Percentiles rank a stretch among this genome's conserved stretches.
Evolutionary conservation across 352 stramenopile genomes (phyloP).

Genomic region (Phytophthora europaea): DNA sequence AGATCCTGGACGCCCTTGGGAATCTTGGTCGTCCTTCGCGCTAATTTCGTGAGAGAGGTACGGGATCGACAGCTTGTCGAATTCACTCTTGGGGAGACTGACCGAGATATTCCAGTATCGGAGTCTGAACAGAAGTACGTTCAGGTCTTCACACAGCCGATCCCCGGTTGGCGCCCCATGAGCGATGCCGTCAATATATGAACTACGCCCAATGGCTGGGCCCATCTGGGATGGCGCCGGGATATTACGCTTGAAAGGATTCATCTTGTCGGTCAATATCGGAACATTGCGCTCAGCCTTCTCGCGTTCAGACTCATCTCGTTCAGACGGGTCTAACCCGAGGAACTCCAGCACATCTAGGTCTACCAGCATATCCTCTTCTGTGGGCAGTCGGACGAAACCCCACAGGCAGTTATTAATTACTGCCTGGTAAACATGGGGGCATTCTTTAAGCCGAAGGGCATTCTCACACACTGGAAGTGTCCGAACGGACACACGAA

Average conservation of each 20-base stretch:
- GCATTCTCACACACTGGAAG: constrained; percentile 12
- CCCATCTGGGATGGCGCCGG: background rate
- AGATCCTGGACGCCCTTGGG: constrained; percentile 1
- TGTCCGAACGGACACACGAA: constrained; percentile 5
- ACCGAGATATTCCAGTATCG: constrained; percentile 13
- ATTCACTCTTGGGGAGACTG: constrained; percentile 2
- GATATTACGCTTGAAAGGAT: background rate
- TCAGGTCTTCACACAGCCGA: background rate
- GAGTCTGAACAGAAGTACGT: background rate
- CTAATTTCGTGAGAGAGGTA: constrained; percentile 1
- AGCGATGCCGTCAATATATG: constrained; percentile 4
- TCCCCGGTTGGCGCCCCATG: background rate
- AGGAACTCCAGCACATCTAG: background rate
- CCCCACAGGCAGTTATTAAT: constrained; percentile 9
- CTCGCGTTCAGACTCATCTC: background rate
- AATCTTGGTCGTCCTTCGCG: constrained; percentile 1
- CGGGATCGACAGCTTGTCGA: background rate
- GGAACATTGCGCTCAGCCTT: background rate
- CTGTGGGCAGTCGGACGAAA: background rate
- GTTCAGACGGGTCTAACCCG: background rate
- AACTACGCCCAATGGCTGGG: background rate
- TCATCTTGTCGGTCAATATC: background rate
- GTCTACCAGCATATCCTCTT: background rate
- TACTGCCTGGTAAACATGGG: background rate
- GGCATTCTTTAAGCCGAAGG: constrained; percentile 2